Base-by-base conservation (phyloP, 164 flowering plant genomes). In the Macadamia integrifolia region DNA sequence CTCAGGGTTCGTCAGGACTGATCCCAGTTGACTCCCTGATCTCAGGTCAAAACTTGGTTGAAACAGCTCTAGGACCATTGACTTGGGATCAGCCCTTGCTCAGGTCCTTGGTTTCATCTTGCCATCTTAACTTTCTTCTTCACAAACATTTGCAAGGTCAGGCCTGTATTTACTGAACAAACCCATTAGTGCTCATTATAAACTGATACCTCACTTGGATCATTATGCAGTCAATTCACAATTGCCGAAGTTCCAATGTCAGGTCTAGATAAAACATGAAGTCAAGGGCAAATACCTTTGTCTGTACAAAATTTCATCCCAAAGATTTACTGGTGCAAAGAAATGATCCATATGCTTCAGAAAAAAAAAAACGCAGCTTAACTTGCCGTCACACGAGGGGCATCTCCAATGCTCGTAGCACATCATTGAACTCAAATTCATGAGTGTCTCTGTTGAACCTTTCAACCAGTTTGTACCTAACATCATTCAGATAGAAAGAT, bases 391-490 rank as follows among this genome's bases (percentile, higher is more conserved):
- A 89, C 44, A 83, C 72, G 31, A 72, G 57, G n/a, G 98, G 92
- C 86, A 90, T 90, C 35, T 86, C 84, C 60, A 92, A 75, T 3
- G 87, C 87, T 67, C 73, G 83, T 56, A 92, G 75, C 58, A 94
- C 96, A 73, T 94, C 96, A 74, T 86, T 86, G 80, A 92, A 94
- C 77, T 94, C 97, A 67, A 94, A 94, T 6, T 91, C 91, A 44
- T 60, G 91, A 6, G 97, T 84, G 73, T 88, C 78, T 74, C 75
- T 90, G 82, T 92, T 94, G 78, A 94, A 94, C 55, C 79, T 78
- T 76, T 94, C 97, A 6, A 94, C 92, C 74, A 94, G 77, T 76
- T 87, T 89, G 88, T 87, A 92, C 79, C 92, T 80, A 10, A 17
- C 68, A 74, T 94, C 97, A 60, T 94, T 90, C 78, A 92, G 70